Evolutionary conservation across 306 rosid species (phyloP), one percentile per base, ranked within the genome.

Genomic region (Cucumis hystrix): DNA sequence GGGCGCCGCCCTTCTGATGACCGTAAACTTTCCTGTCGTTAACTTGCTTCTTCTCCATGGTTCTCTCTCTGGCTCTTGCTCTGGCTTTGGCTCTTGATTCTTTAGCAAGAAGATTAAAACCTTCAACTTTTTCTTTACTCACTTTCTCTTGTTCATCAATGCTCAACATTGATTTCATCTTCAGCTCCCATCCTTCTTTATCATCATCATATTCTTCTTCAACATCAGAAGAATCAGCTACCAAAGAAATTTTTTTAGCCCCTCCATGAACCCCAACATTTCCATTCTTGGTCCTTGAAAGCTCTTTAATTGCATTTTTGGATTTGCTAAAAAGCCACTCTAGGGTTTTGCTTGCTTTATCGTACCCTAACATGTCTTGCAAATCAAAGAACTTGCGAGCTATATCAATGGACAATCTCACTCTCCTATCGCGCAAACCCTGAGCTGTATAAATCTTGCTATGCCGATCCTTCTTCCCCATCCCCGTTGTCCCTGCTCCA

Each of bases 331-430:
- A 84, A 67, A 95, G 93, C 99, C 99, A 95, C 30, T 95, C 97
- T 3, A 95, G 90, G 80, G 99, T 95, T 72, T 85, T 88, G 78
- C 99, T 95, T 12, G 99, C 97, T 74, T 88, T 95, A 87, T 95
- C 97, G 66, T 90, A 89, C 90, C 99, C 99, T 89, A 95, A 77
- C 93, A 86, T 83, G 86, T 95, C 99, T 74, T 95, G 99, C 66
- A 95, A 97, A 87, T 95, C 97, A 54, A 95, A 95, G 91, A 95
- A 95, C 87, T 92, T 87, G 2, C 99, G 78, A 20, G 99, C 91
- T 1, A 92, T 89, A 45, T 86, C 94, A 23, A 95, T 88, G 63
- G 97, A 95, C 35, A 95, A 69, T 58, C 99, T 89, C 30, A 95
- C 99, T 82, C 99, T 81, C 8, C 99, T 77, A 67, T 95, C 99